Base-by-base conservation (phyloP, 495 filamentous ascomycete species). In the Xylaria telfairii region DNA sequence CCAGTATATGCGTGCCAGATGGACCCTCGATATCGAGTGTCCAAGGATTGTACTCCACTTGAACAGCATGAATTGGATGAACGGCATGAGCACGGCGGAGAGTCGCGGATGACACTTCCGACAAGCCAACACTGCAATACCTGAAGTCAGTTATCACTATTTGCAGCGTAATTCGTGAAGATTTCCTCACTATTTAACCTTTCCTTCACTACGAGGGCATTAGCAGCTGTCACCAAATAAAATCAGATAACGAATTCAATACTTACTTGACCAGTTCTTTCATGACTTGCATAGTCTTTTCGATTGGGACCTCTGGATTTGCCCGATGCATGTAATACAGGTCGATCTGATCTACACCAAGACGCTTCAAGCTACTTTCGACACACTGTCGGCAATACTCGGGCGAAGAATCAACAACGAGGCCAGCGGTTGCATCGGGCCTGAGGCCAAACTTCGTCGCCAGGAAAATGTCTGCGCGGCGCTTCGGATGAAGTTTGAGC, bases 261-360 rank as follows among this genome's bases (percentile, higher is more conserved):
- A 42, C 77, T 28, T 76, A 81, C 75, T 79, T 72, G 62, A 83
- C 81, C 4, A 84, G 70, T 72, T 85, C 74, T 26, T 75, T 81
- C 80, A 91, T 71, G 13, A 78, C 84, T n/a, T 74, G 77, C 72
- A 91, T 84, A 57, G 84, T 90, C 76, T 89, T 87, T 78, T 93
- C 91, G 32, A 93, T 83, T 0, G 90, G 91, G 0, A 88, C 87
- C 54, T 81, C 81, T 6, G 73, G 62, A 65, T 88, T 85, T 19
- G 86, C 79, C 0, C 85, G 84, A 72, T 92, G 90, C 41, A 82
- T 77, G 70, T 91, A 92, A 71, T 86, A 90, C 12, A 93, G 75
- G 69, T 93, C 90, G 44, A 93, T 83, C 8, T 67, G 73, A 1
- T 85, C 81, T 0, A 86, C 73, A 0, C 84, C 85, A 3, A 92